Base-by-base conservation (phyloP, 495 filamentous ascomycete species). In the Neurospora africana region DNA sequence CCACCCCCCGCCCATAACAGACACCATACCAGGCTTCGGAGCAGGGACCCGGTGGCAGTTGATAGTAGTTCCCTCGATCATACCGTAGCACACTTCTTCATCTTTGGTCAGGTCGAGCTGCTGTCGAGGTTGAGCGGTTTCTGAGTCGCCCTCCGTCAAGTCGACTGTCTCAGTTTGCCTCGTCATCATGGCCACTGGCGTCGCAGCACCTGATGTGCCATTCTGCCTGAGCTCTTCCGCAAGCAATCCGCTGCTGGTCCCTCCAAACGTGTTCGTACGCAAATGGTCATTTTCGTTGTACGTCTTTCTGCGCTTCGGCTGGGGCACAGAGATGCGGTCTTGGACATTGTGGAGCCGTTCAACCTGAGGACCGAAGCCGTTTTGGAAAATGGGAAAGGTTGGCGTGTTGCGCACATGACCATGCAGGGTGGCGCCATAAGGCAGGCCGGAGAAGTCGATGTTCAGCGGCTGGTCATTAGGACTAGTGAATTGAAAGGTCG, bases 1-100 rank as follows among this genome's bases (percentile, higher is more conserved):
- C 68, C 86, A 82, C 8, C 37, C 76, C 65, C 80, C 73, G 37
- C 82, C 82, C 65, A 88, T 84, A n/a, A 81, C 74, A 17, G 84
- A 80, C 68, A 87, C 84, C n/a, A 84, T 81, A 19, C 84, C 82
- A 3, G 89, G 89, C 73, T 88, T 90, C 0, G 91, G 87, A 3
- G 80, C 82, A 5, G 90, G 94, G 2, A 97, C 87, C 17, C 81
- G 77, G 73, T 89, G 84, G 23, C 91, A 90, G 44, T 90, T 90
- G 71, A 97, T 82, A 69, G 81, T 89, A 5, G 90, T 89, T 23
- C 85, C 84, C 43, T 93, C 88, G 23, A 98, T 77, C 78, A 89
- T 90, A 9, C 95, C 95, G 78, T 92, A 94, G 81, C 95, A 98
- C 35, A 98, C 91, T 75, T 93, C 89, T 75, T 90, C 68, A 72